Base-by-base conservation (phyloP, 148 eudicot genomes). In the Amaranthus palmeri region DNA sequence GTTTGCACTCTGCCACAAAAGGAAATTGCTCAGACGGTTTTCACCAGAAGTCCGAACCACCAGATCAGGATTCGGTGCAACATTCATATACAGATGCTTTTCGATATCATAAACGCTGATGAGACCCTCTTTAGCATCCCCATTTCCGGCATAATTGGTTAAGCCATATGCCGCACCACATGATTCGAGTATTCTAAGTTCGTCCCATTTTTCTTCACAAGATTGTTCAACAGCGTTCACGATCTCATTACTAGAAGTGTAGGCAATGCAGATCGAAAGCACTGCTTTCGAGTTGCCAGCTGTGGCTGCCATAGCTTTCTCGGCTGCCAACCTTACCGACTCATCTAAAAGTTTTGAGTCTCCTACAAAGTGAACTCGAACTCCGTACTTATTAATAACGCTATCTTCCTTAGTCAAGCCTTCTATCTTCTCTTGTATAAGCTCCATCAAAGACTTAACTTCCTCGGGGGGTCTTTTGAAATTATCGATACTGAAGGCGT, bases 241-340 rank as follows among this genome's bases (percentile, higher is more conserved):
- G 49, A 90, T 90, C 85, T 90, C 96, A 62, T 88, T 86, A 7
- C 85, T 86, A 17, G 92, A 88, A 51, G 88, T 86, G 72, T 90
- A 88, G 45, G 92, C 91, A 18, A 86, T 62, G 63, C 92, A 90
- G 6, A 90, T 82, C 1, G 85, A 77, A 10, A 89, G 78, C 43
- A 87, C 81, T 14, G 79, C 84, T 78, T 76, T 87, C 25, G 85
- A 76, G 69, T 89, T 89, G 17, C 66, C 15, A 8, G 74, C 15
- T 25, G 79, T 77, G n/a, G 53, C 74, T 50, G 70, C 79, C 75
- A 65, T 77, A 13, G 70, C 74, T 48, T 12, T 71, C n/a, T 41
- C 47, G 7, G 75, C 71, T 6, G 65, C 57, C 47, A 12, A 65
- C 18, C 58, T 64, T 11, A 71, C 50, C 25, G 54, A 54, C 17